phyloP scores from a whole-genome alignment of 2,329 filamentous ascomycete species.

The Aquanectria penicillioides region DNA sequence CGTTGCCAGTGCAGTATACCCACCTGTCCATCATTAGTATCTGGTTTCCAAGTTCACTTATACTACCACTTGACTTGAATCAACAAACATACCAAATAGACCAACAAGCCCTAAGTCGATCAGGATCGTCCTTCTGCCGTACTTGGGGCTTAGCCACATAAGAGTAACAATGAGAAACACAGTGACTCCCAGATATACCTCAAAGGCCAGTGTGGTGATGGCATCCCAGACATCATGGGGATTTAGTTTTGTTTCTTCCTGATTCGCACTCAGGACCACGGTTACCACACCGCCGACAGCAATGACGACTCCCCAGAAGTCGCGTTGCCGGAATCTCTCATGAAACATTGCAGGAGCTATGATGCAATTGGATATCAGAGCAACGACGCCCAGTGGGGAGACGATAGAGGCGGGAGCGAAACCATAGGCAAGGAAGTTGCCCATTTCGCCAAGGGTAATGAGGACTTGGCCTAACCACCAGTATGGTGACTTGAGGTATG shows the following conservation, averaged over 20 bases:
- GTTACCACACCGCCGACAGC: conserved; percentile 89
- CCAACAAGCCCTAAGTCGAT: conserved; percentile 95
- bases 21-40: conserved; percentile 64
- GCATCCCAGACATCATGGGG: conserved; percentile 90
- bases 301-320: conserved; percentile 88
- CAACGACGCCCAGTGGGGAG: conserved; percentile 95
- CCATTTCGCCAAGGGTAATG: conserved; percentile 92
- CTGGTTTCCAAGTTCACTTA: background rate
- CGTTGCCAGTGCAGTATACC: conserved; percentile 95
- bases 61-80: conserved; percentile 1
- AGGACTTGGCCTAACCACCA: conserved; percentile 96
- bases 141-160: conserved; percentile 84
- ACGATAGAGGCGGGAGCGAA: conserved; percentile 98
- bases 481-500: conserved; percentile 89
- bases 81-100: conserved; percentile 77
- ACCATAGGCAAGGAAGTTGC: conserved; percentile 96
- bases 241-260: conserved; percentile 88
- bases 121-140: conserved; percentile 86
- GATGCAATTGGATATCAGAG: conserved; percentile 94
- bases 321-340: conserved; percentile 84
- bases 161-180: conserved; percentile 76
- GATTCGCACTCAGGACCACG: conserved; percentile 90
- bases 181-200: conserved; percentile 87
- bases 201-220: conserved; percentile 89
- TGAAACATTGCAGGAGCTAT: conserved; percentile 96